Base-by-base conservation (phyloP, 73 alveolate genomes). In the Paramecium octaurelia region DNA sequence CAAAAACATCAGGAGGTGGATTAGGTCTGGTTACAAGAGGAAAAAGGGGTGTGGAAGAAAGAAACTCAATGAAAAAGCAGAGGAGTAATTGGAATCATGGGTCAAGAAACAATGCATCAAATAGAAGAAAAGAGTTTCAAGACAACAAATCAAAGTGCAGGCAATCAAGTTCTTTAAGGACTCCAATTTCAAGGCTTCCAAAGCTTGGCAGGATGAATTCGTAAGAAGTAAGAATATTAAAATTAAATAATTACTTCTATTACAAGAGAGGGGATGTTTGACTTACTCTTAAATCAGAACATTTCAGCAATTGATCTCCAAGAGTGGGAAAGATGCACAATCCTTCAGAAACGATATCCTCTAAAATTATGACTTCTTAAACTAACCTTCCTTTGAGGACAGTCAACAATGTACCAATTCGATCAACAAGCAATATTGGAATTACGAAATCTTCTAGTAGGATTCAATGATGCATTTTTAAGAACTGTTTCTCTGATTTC, bases 11-110 rank as follows among this genome's bases (percentile, higher is more conserved):
- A 11, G 18, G 18, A 11, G 87, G 14, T 73, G 87, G 87, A 35
- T 35, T 29, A 73, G 34, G 16, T 73, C 40, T 10, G 87, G 87
- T 14, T 12, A n/a, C 12, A 43, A 73, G 18, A 73, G 87, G 14
- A 73, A 73, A 35, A 73, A 73, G 38, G 87, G 87, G 38, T 73
- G 87, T 36, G 87, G 87, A 36, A 73, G 87, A n/a, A 73, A 73
- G 18, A 40, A 73, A 73, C 12, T 73, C 2, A 73, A 73, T 34
- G 36, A 20, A 73, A 36, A 73, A 73, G 59, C 59, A 21, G 59
- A 73, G 10, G 40, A 73, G 6, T 12, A 16, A 21, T 38, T 73
- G n/a, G 87, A 34, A 36, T n/a, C 6, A 12, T 73, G 87, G 87
- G 34, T 34, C 40, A 21, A 29, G 8, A 43, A 73, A 34, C n/a